phyloP scores from a whole-genome alignment of 1,284 basidiomycete species.

The Leccinum subatratum region DNA sequence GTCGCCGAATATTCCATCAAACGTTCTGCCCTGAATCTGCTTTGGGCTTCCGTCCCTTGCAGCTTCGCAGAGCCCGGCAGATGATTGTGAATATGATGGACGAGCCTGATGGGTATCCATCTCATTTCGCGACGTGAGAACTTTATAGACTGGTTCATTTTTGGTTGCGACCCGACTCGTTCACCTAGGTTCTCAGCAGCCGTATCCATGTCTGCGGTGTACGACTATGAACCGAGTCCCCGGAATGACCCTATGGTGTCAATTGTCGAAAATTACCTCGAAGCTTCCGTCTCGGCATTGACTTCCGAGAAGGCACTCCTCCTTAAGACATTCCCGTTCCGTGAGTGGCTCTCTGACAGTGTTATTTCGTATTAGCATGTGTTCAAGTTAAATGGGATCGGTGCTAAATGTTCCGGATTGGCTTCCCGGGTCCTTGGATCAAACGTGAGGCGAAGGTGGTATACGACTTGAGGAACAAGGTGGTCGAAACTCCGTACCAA shows the following conservation, averaged over 20 bases:
- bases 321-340: not conserved
- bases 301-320: not conserved
- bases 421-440: constrained; percentile 15
- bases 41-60: not conserved
- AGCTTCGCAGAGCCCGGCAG: not conserved
- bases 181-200: not conserved
- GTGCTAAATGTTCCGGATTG: constrained; percentile 17
- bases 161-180: not conserved
- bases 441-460: constrained; percentile 6
- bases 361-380: not conserved
- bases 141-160: not conserved
- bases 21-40: not conserved
- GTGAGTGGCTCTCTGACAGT: not conserved
- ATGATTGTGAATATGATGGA: not conserved
- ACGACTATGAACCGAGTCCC: not conserved
- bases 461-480: constrained; percentile 1
- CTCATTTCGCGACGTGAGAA: not conserved
- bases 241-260: constrained; percentile 7
- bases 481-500: constrained; percentile 13
- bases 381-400: not conserved
- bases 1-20: not conserved
- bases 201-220: not conserved
- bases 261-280: not conserved
- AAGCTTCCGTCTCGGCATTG: not conserved
- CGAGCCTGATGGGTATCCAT: not conserved